Conservation (phyloP, 257 asterid species). For the Ilex asprella region DNA sequence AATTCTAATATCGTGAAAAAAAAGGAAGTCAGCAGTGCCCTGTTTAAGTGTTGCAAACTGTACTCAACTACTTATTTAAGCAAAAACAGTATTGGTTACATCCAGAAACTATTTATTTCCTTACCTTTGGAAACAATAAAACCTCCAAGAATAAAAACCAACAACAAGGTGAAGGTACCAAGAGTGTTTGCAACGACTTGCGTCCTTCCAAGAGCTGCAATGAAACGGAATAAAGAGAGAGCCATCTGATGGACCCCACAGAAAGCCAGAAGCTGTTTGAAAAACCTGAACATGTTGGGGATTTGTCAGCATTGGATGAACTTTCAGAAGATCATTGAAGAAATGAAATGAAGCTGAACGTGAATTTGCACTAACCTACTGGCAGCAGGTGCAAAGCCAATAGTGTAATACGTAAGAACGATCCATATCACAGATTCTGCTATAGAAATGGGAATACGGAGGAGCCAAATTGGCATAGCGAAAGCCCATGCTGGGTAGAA, state of each 20-base stretch:
- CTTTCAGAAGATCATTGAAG: neutral
- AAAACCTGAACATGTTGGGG: slow-evolving; percentile 39
- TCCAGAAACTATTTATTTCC: neutral
- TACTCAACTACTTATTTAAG: too few relatives aligned
- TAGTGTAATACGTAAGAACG: slow-evolving; percentile 64
- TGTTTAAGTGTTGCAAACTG: too few relatives aligned
- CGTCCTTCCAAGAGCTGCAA: slow-evolving; percentile 70
- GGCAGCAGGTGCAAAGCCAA: slow-evolving; percentile 80
- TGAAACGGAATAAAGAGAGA: slow-evolving; percentile 67
- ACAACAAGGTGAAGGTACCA: slow-evolving; percentile 56
- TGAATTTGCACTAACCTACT: slow-evolving; percentile 33
- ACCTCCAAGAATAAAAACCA: slow-evolving; percentile 77
- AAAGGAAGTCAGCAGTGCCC: too few relatives aligned
- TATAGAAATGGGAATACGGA: slow-evolving; percentile 56
- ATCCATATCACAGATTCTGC: slow-evolving; percentile 68
- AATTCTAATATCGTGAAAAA: neutral
- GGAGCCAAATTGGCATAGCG: slow-evolving; percentile 78
- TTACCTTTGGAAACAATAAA: slow-evolving; percentile 66
- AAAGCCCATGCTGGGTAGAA: slow-evolving; percentile 94
- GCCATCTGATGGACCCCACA: slow-evolving; percentile 78
- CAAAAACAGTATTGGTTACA: too few relatives aligned
- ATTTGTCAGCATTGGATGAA: neutral
- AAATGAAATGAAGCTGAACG: neutral
- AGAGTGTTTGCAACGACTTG: slow-evolving; percentile 68
- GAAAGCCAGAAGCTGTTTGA: slow-evolving; percentile 67